Percentiles rank a stretch among this genome's conserved stretches.
Evolutionary conservation across 257 asterid species (phyloP).

Genomic region (Ilex asprella): DNA sequence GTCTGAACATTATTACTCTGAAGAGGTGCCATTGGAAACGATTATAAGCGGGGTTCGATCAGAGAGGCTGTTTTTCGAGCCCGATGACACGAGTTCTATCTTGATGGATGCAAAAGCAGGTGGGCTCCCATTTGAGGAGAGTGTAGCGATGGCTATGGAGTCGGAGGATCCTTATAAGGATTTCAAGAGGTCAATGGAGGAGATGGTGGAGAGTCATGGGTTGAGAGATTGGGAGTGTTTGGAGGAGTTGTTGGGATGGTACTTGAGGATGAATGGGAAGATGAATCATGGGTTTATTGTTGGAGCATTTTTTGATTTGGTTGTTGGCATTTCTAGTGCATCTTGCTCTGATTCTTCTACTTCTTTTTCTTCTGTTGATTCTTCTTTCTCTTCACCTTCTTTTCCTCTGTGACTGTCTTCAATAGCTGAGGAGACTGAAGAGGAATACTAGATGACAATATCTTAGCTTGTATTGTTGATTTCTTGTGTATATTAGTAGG

Average conservation of each 20-base stretch:
- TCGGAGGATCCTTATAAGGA: slow-evolving; percentile 30
- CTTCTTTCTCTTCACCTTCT: slow-evolving; percentile 17
- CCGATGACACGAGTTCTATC: slow-evolving; percentile 19
- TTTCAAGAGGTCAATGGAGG: slow-evolving; percentile 35
- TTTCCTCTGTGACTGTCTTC: slow-evolving; percentile 8
- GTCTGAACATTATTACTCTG: slow-evolving; percentile 17
- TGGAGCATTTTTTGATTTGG: slow-evolving; percentile 28
- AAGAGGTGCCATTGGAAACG: slow-evolving; percentile 1
- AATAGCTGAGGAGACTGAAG: slow-evolving; percentile 17
- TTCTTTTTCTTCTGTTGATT: slow-evolving; percentile 17
- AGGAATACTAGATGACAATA: not conserved
- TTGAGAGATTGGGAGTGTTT: slow-evolving; percentile 26
- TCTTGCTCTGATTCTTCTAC: slow-evolving; percentile 1
- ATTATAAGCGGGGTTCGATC: slow-evolving; percentile 17
- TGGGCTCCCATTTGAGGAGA: slow-evolving; percentile 11
- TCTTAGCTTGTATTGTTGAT: too few relatives aligned
- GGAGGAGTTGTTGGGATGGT: slow-evolving; percentile 28
- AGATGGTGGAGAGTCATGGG: slow-evolving; percentile 26
- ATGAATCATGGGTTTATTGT: slow-evolving; percentile 23
- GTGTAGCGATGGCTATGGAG: slow-evolving; percentile 24
- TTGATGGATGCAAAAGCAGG: slow-evolving; percentile 7
- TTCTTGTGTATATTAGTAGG: too few relatives aligned
- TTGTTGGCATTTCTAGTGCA: slow-evolving; percentile 1
- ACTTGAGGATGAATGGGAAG: slow-evolving; percentile 26
- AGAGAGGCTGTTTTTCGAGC: slow-evolving; percentile 23